Conservation (phyloP, 371 early-diverging fungal species). For the Mucor lusitanicus region DNA sequence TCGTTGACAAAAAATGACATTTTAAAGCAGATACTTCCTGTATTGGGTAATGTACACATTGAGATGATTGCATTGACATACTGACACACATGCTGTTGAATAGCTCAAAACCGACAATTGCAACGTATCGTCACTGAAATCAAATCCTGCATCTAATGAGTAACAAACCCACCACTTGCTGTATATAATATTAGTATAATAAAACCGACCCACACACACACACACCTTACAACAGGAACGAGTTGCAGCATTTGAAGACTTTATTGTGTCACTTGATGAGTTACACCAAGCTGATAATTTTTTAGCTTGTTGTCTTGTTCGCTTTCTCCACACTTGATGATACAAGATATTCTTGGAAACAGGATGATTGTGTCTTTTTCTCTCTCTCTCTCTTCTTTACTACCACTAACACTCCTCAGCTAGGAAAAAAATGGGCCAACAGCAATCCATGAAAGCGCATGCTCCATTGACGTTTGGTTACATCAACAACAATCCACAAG, state of each 20-base stretch:
- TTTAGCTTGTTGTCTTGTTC: not conserved
- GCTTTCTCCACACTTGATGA: not conserved
- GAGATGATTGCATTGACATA: not conserved
- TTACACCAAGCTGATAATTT: conserved; percentile 7
- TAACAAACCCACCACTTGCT: not conserved
- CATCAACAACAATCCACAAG: conserved; percentile 22
- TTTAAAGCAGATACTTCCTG: conserved; percentile 47
- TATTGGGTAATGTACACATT: conserved; percentile 28
- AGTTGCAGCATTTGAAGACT: conserved; percentile 12
- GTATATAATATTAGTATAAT: not conserved
- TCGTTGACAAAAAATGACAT: conserved; percentile 51
- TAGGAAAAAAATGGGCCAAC: conserved; percentile 15
- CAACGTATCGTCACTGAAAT: conserved; percentile 49
- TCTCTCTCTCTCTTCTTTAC: not conserved
- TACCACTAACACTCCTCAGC: not conserved
- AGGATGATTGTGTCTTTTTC: not conserved
- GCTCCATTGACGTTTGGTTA: conserved; percentile 44
- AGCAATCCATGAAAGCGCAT: conserved; percentile 38
- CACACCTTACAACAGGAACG: conserved; percentile 11
- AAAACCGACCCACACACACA: not conserved
- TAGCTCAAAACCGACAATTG: conserved; percentile 51
- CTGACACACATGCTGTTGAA: not conserved
- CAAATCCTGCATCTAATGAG: conserved; percentile 13
- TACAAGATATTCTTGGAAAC: conserved; percentile 3
- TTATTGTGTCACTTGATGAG: conserved; percentile 1